Evolutionary conservation across 192 early-diverging fungal species (phyloP).

Genomic region (Martensiomyces pterosporus): DNA sequence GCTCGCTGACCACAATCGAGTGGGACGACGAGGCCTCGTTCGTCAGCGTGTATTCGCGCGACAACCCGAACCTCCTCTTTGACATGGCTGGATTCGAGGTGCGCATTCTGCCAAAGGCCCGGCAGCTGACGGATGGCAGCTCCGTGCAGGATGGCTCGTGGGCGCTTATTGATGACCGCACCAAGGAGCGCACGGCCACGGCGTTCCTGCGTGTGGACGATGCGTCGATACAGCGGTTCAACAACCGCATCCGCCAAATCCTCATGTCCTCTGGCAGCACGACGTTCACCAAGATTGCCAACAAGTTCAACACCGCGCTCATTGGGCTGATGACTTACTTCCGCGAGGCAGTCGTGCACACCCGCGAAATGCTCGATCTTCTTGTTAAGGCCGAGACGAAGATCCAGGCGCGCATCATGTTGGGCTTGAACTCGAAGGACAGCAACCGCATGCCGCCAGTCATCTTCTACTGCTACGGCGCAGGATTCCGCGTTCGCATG

Average conservation of each 20-base stretch:
- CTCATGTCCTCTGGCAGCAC: conserved; percentile 97
- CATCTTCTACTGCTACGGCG: conserved; percentile 68
- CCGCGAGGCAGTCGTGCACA: conserved; percentile 97
- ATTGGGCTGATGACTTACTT: conserved; percentile 98
- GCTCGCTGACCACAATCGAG: conserved; percentile 94
- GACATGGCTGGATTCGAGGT: conserved; percentile 90
- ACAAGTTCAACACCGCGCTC: conserved; percentile 90
- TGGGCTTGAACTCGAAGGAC: conserved; percentile 99
- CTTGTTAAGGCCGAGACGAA: conserved; percentile 98
- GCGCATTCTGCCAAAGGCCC: conserved; percentile 89
- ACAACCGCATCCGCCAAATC: conserved; percentile 95
- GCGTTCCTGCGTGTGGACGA: conserved; percentile 97
- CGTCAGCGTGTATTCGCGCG: conserved; percentile 92
- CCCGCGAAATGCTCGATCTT: conserved; percentile 92
- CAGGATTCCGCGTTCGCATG: conserved; percentile 46
- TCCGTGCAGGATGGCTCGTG: conserved; percentile 59
- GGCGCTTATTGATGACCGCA: conserved; percentile 95
- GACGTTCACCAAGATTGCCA: conserved; percentile 97
- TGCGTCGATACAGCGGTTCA: conserved; percentile 84
- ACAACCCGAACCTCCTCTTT: conserved; percentile 97
- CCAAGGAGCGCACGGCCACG: conserved; percentile 96
- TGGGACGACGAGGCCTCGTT: conserved; percentile 89
- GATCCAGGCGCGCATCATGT: conserved; percentile 98
- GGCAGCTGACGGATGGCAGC: conserved; percentile 74
- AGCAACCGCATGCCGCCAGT: conserved; percentile 95